Conservation (phyloP, 2,329 filamentous ascomycete species). For the Colletotrichum salicis region DNA sequence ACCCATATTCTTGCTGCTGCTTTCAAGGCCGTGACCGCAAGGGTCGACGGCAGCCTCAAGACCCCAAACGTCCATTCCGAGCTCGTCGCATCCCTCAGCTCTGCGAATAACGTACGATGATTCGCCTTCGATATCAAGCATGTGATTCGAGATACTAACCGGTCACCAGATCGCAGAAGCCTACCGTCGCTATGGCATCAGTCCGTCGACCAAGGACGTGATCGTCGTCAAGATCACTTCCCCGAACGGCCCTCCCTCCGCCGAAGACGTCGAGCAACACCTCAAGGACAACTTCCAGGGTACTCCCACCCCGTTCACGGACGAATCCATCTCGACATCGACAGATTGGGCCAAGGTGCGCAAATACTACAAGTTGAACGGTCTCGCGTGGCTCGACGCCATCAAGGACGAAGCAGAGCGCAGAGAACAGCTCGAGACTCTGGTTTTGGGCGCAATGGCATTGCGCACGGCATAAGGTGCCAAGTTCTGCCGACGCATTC, state of each 20-base stretch:
- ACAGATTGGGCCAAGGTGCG: constrained; percentile 77
- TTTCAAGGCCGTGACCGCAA: constrained; percentile 79
- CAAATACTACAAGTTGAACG: constrained; percentile 88
- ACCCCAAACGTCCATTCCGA: constrained; percentile 91
- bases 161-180: constrained; percentile 82
- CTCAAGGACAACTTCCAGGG: constrained; percentile 72
- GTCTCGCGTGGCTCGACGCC: constrained; percentile 61
- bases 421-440: constrained; percentile 70
- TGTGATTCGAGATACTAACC: not conserved
- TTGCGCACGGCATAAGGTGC: constrained; percentile 64
- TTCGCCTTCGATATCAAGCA: not conserved
- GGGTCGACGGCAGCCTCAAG: constrained; percentile 70
- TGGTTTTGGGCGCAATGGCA: constrained; percentile 82
- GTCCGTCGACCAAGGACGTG: constrained; percentile 75
- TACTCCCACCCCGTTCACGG: constrained; percentile 65
- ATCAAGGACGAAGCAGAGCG: constrained; percentile 56
- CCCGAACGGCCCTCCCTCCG: constrained; percentile 54
- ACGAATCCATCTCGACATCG: constrained; percentile 67
- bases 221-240: constrained; percentile 82
- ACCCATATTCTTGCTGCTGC: constrained; percentile 79
- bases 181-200: constrained; percentile 88
- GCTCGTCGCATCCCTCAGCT: constrained; percentile 81
- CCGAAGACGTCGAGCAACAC: constrained; percentile 66
- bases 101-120: constrained; percentile 79
- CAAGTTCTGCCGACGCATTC: not conserved